Evolutionary conservation across 352 stramenopile species (phyloP), one percentile per base, ranked within the genome.

Genomic region (Phytophthora rubi): DNA sequence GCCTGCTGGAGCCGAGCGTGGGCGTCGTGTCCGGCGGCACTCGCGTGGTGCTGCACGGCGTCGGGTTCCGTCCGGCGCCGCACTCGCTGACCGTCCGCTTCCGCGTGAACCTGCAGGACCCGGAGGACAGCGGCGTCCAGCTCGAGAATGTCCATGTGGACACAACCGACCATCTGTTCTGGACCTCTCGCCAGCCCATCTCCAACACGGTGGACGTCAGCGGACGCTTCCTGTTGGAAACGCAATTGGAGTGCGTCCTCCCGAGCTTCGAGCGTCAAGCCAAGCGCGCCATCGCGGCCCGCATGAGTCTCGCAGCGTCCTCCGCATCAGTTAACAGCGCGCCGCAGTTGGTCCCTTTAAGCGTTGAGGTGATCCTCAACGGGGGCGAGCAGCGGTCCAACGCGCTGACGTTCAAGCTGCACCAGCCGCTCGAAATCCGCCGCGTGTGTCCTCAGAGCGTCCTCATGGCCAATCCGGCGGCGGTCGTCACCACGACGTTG

Each of bases 21-120:
- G 77, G 79, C 54, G 80, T 79, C 33, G 70, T 85, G 35, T 65
- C 72, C 16, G 85, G 85, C 30, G 83, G 83, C 39, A 80, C 82
- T 16, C 79, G 70, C 51, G 15, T 93, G n/a, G 21, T 88, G 6
- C 62, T 93, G 30, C 82, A 93, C 53, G 83, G 85, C 59, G 80
- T 65, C 3, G 83, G 83, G 32, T 93, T 93, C 74, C 79, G 79
- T 3, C 73, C 85, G 32, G 59, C 56, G 30, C 85, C 82, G 53
- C 85, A 92, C 70, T 89, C 85, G 54, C 77, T 92, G 53, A 69
- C 77, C n/a, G 82, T 92, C 52, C 81, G 82, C 33, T 88, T 90
- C 59, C 75, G 71, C 10, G 59, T 90, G 51, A 18, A 69, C 2
- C 61, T 77, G 18, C 63, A 79, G 7, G 71, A 64, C 33, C 16